Conservation (phyloP, 495 filamentous ascomycete species). For the Pseudoneurospora amorphoporcata region DNA sequence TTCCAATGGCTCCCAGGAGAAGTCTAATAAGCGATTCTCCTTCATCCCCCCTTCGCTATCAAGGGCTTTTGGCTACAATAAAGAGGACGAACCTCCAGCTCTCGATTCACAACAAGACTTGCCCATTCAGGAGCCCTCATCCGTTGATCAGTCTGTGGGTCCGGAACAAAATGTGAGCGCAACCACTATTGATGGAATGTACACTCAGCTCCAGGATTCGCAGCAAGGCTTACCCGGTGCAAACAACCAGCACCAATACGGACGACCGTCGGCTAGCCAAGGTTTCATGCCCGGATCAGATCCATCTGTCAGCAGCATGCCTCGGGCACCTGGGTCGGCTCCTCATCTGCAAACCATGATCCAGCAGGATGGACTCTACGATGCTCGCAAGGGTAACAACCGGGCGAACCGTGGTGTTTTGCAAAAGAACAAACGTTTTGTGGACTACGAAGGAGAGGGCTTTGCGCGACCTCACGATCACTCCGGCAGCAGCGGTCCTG, state of each 20-base stretch:
- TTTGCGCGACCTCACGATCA: constrained; percentile 48
- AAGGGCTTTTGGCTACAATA: constrained; percentile 43
- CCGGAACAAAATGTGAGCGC: constrained; percentile 20
- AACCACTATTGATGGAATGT: constrained; percentile 30
- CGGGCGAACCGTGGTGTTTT: constrained; percentile 43
- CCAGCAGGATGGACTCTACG: constrained; percentile 15
- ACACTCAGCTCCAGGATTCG: constrained; percentile 27
- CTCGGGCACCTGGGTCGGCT: constrained; percentile 21
- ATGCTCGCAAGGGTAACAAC: constrained; percentile 15
- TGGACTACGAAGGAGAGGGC: constrained; percentile 78
- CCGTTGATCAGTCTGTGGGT: constrained; percentile 25
- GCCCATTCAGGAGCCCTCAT: constrained; percentile 38
- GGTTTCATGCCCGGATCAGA: constrained; percentile 36
- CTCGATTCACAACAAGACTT: constrained; percentile 34
- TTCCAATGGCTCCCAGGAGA: constrained; percentile 43
- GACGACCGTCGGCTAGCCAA: constrained; percentile 24
- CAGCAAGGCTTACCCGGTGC: constrained; percentile 9
- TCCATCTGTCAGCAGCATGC: constrained; percentile 32
- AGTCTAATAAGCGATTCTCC: constrained; percentile 57
- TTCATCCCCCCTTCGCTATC: constrained; percentile 72
- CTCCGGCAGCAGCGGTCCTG: constrained; percentile 73
- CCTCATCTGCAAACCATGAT: constrained; percentile 23
- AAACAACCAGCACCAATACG: constrained; percentile 25
- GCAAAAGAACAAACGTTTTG: constrained; percentile 80
- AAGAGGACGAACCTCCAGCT: constrained; percentile 30